These are phyloP conservation scores for Dillenia turbinata DNA, from an alignment of 164 flowering plant species.

Conservation along the genomic window DNA sequence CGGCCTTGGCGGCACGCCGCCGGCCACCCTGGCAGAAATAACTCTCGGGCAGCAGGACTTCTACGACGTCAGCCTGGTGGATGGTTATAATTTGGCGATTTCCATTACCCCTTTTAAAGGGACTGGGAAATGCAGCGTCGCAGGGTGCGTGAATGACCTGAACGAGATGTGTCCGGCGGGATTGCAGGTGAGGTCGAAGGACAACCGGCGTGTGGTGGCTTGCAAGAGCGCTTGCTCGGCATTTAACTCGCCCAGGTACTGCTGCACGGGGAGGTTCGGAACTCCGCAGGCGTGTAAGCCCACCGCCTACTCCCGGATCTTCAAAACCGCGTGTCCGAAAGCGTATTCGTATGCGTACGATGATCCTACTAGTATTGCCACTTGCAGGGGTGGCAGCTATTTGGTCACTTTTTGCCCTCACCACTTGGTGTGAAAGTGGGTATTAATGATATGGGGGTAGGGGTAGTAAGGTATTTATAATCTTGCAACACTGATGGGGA, in stretches of 20 bases:
- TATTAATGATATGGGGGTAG: too few species aligned
- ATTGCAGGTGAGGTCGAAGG: constrained; percentile 61
- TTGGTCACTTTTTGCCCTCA: constrained; percentile 88
- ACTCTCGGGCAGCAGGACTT: constrained; percentile 84
- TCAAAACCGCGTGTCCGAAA: constrained; percentile 84
- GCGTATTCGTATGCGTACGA: constrained; percentile 96
- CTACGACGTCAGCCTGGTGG: constrained; percentile 95
- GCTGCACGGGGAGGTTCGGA: constrained; percentile 83
- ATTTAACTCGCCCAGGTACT: constrained; percentile 78
- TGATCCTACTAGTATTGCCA: constrained; percentile 88
- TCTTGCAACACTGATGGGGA: too few species aligned
- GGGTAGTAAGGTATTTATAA: too few species aligned
- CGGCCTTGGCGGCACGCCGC: constrained; percentile 83
- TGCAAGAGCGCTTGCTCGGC: constrained; percentile 93
- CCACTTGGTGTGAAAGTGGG: constrained; percentile 13
- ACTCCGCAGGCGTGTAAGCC: constrained; percentile 87
- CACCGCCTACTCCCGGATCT: constrained; percentile 80
- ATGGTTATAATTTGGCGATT: constrained; percentile 83
- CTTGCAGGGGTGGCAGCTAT: constrained; percentile 76
- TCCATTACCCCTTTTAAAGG: constrained; percentile 64
- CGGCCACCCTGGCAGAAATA: constrained; percentile 90
- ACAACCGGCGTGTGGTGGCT: constrained; percentile 56
- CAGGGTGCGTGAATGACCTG: constrained; percentile 88
- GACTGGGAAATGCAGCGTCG: constrained; percentile 64
- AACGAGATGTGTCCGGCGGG: constrained; percentile 87